Base-by-base conservation (phyloP, 129 eudicot species). In the Helianthus tuberosus region DNA sequence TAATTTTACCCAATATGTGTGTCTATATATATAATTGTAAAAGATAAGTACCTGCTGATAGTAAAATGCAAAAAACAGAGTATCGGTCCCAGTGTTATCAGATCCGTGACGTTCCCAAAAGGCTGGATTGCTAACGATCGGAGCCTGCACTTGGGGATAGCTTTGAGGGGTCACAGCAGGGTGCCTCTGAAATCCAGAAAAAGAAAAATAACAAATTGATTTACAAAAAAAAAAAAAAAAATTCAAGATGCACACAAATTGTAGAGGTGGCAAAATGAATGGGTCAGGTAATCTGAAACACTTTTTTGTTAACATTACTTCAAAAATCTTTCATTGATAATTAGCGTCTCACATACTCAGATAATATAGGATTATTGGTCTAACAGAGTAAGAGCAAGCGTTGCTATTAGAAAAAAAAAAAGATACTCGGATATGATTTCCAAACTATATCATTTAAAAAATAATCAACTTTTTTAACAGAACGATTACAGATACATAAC, bases 111-210 rank as follows among this genome's bases (percentile, higher is more conserved):
- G 85, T 77, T 95, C 99, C 99, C 97, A 95, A 59, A 91, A 95
- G 70, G 91, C 94, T 64, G 97, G 99, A 81, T 95, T 89, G 59
- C 86, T 95, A 68, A 95, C 90, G 63, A 95, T 89, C 11, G 97
- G 99, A 14, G 99, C 97, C 75, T 95, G 99, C 36, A 85, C 94
- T 84, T 95, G 99, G 52, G 99, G 99, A 75, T 86, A 95, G 86
- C 97, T 95, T 50, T 94, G 58, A 71, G 97, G 99, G 67, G 99
- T 95, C 62, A 75, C 89, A 39, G 89, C 85, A 13, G 99, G 99
- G 85, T 95, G 91, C 66, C 96, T 85, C 99, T 94, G 88, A 35
- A 78, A 65, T 80, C 51, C 3, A 4, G 63, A 52, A 20, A 72
- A 67, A 32, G 23, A 6, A 64, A 49, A 74, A 9, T n/a, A 59